phyloP scores from a whole-genome alignment of 768 basidiomycete species.

The Leccinum aurantiacum region DNA sequence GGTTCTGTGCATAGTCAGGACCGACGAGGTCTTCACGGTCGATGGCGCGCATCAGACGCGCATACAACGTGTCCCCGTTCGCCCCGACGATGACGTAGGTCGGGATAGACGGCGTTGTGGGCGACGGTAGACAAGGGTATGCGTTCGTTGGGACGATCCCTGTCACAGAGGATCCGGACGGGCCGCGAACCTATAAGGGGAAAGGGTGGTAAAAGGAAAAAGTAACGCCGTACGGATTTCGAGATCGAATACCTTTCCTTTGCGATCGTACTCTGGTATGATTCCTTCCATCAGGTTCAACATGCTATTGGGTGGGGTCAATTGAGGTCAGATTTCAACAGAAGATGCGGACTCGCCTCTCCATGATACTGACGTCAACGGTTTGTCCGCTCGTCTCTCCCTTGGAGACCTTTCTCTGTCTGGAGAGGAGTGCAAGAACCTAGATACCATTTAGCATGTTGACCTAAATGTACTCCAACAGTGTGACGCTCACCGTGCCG shows the following conservation, averaged over 20 bases:
- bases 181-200: constrained; percentile 55
- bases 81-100: constrained; percentile 71
- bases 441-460: constrained; percentile 18
- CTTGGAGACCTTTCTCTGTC: constrained; percentile 34
- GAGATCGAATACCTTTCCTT: constrained; percentile 50
- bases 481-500: constrained; percentile 53
- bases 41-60: constrained; percentile 61
- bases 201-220: background rate
- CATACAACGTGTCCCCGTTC: constrained; percentile 71
- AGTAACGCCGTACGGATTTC: too few species aligned
- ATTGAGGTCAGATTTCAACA: background rate
- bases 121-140: constrained; percentile 60
- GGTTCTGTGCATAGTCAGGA: constrained; percentile 45
- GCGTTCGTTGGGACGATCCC: constrained; percentile 77
- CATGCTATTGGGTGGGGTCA: constrained; percentile 46
- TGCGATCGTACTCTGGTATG: constrained; percentile 73
- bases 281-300: constrained; percentile 77
- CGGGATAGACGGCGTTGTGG: constrained; percentile 38
- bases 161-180: constrained; percentile 72
- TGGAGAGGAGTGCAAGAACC: constrained; percentile 61
- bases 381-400: constrained; percentile 44
- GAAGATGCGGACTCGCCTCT: constrained; percentile 44
- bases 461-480: background rate
- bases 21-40: constrained; percentile 60
- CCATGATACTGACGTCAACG: constrained; percentile 76